phyloP scores from a whole-genome alignment of 345 rosid species.

The Abelmoschus esculentus region DNA sequence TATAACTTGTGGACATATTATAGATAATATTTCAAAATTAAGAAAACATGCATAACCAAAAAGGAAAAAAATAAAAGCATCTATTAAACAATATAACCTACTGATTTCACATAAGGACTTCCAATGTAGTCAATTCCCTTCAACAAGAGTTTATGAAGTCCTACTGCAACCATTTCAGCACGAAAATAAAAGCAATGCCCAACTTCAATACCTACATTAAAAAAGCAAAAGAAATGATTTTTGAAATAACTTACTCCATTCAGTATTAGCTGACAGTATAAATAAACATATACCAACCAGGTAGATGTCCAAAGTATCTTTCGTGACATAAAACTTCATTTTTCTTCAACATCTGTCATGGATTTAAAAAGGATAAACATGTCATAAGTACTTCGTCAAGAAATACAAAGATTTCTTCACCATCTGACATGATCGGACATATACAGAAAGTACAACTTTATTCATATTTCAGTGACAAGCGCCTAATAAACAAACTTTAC shows the following conservation, averaged over 20 bases:
- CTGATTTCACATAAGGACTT: slow-evolving; percentile 14
- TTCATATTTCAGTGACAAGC: not conserved
- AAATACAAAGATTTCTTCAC: not conserved
- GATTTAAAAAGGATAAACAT: not conserved
- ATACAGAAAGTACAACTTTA: not conserved
- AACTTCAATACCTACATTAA: slow-evolving; percentile 18
- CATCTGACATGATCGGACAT: not conserved
- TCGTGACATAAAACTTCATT: slow-evolving; percentile 11
- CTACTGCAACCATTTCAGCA: slow-evolving; percentile 27
- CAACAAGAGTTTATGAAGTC: slow-evolving; percentile 20
- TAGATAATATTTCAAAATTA: not conserved
- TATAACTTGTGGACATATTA: not conserved
- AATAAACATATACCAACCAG: slow-evolving; percentile 16
- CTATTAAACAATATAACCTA: slow-evolving; percentile 10
- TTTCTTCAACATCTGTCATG: slow-evolving; percentile 17
- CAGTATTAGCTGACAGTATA: not conserved
- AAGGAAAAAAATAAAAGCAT: not conserved
- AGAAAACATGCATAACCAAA: not conserved
- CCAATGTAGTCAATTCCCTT: slow-evolving; percentile 21
- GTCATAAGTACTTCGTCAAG: not conserved
- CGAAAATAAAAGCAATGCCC: slow-evolving; percentile 30
- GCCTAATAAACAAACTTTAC: not conserved
- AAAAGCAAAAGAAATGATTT: not conserved
- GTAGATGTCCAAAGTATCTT: slow-evolving; percentile 11
- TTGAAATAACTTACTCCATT: not conserved